phyloP scores from a whole-genome alignment of 805 yeast species.

The Yamadazyma akitaensis region DNA sequence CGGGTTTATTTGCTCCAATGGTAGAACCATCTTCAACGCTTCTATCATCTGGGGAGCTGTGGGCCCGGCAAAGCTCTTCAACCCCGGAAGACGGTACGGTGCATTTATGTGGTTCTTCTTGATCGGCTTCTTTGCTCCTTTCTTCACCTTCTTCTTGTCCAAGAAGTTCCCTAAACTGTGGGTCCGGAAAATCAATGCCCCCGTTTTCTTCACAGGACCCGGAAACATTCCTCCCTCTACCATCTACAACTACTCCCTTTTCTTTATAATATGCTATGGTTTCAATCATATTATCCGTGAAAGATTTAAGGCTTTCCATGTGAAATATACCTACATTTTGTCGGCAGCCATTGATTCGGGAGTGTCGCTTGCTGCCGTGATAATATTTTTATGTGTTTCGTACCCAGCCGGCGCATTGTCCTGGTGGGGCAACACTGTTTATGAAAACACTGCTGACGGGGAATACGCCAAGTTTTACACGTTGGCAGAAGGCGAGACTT shows the following conservation, averaged over 20 bases:
- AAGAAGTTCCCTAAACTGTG: conserved; percentile 34
- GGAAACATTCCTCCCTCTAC: conserved; percentile 71
- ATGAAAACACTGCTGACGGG: conserved; percentile 35
- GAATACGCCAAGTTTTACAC: conserved; percentile 18
- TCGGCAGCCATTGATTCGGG: conserved; percentile 44
- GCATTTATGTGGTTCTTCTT: conserved; percentile 34
- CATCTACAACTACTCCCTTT: conserved; percentile 53
- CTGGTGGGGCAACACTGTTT: conserved; percentile 71
- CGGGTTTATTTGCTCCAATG: conserved; percentile 38
- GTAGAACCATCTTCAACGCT: conserved; percentile 37
- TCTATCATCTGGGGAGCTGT: conserved; percentile 40
- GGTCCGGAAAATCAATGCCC: conserved; percentile 2
- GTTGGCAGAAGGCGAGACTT: conserved; percentile 37
- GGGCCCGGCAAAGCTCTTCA: conserved; percentile 13
- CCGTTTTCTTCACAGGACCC: conserved; percentile 38
- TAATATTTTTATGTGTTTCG: conserved; percentile 30
- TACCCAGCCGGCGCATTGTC: conserved; percentile 13
- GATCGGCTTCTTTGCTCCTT: conserved; percentile 32
- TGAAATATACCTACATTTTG: conserved; percentile 40
- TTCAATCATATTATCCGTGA: conserved; percentile 36
- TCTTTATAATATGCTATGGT: conserved; percentile 26
- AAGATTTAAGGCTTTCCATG: conserved; percentile 7
- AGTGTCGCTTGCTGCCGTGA: conserved; percentile 34
- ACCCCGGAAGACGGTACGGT: conserved; percentile 14
- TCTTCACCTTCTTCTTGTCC: conserved; percentile 32